phyloP scores from a whole-genome alignment of 768 basidiomycete genomes.

The Vararia minispora region DNA sequence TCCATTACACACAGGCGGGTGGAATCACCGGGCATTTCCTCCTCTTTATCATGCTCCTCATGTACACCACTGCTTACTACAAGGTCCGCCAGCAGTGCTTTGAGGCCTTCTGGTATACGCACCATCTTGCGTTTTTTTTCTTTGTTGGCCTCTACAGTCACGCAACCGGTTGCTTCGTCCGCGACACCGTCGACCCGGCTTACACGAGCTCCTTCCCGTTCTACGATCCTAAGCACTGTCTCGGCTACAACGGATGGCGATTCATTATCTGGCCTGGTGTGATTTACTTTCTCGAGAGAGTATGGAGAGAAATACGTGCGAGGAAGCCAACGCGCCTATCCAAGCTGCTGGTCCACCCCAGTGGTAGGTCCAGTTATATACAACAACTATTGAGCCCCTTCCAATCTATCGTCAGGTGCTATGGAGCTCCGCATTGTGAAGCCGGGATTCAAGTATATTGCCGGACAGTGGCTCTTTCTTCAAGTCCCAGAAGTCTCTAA shows the following conservation, averaged over 20 bases:
- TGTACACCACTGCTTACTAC: constrained; percentile 82
- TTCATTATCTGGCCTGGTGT: constrained; percentile 88
- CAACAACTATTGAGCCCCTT: constrained; percentile 1
- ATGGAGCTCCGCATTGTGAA: constrained; percentile 90
- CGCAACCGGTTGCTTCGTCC: constrained; percentile 89
- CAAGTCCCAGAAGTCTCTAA: constrained; percentile 75
- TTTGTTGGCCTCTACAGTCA: constrained; percentile 83
- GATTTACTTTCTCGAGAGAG: constrained; percentile 76
- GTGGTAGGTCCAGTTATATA: constrained; percentile 38
- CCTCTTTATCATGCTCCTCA: constrained; percentile 84
- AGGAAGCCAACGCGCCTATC: constrained; percentile 64
- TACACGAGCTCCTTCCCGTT: constrained; percentile 65
- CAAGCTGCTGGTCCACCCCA: constrained; percentile 80
- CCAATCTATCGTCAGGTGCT: constrained; percentile 45
- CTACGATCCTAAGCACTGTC: constrained; percentile 74
- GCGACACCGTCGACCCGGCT: constrained; percentile 60
- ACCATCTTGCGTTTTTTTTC: constrained; percentile 88
- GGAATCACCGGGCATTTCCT: constrained; percentile 91
- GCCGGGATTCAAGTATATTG: constrained; percentile 80
- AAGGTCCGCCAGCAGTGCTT: constrained; percentile 83
- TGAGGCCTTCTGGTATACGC: constrained; percentile 94
- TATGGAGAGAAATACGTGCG: constrained; percentile 72
- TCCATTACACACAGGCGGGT: constrained; percentile 80
- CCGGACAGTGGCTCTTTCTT: constrained; percentile 85
- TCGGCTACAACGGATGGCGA: constrained; percentile 84